These are phyloP conservation scores for Fraxinus floribunda DNA, from an alignment of 305 asterid species.

Conservation along the genomic window DNA sequence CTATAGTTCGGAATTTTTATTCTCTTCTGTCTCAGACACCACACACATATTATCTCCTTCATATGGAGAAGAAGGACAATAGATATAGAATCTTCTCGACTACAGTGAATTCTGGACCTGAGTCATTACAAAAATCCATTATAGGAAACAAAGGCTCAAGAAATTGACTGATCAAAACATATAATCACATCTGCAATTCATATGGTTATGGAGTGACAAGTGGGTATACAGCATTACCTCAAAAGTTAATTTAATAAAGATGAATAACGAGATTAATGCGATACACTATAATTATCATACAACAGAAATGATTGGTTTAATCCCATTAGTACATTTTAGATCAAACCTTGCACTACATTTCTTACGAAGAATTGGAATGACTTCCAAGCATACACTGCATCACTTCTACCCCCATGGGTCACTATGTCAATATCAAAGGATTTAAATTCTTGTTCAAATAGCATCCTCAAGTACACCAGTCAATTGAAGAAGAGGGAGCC, in stretches of 20 bases:
- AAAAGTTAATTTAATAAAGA: background rate
- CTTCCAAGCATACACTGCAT: background rate
- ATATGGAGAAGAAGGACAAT: background rate
- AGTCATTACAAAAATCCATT: background rate
- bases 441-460: background rate
- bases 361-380: background rate
- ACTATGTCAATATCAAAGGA: background rate
- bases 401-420: background rate
- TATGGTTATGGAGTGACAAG: background rate
- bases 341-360: background rate
- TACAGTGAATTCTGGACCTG: background rate
- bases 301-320: background rate
- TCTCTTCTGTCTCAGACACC: background rate
- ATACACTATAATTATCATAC: background rate
- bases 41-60: background rate
- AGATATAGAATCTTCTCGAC: background rate
- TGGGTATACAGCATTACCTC: background rate
- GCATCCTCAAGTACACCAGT: slow-evolving; percentile 3
- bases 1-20: background rate
- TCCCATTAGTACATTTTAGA: background rate
- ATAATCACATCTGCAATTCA: background rate
- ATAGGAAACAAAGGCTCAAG: background rate
- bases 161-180: background rate
- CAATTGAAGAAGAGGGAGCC: background rate
- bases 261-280: background rate